phyloP scores from a whole-genome alignment of 495 filamentous ascomycete species.

The Ascobolus immersus region DNA sequence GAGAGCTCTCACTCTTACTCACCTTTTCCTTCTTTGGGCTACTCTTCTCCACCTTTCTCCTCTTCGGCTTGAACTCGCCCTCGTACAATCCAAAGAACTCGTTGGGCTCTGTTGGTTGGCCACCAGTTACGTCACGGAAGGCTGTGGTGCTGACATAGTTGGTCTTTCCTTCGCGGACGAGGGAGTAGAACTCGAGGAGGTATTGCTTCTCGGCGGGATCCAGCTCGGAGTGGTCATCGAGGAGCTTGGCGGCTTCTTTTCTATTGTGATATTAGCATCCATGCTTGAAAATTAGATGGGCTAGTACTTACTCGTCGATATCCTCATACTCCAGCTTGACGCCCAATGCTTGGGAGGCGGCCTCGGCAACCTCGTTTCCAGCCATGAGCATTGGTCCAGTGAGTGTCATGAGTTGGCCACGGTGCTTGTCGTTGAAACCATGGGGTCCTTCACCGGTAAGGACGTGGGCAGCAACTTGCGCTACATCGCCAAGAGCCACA shows the following conservation, averaged over 20 bases:
- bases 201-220: conserved; percentile 28
- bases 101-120: conserved; percentile 22
- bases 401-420: conserved; percentile 22
- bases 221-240: conserved; percentile 19
- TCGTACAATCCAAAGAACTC: conserved; percentile 30
- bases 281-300: neutral
- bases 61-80: conserved; percentile 23
- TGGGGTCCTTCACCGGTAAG: conserved; percentile 27
- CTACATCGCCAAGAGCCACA: conserved; percentile 26
- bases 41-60: conserved; percentile 14
- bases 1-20: conserved; percentile 1
- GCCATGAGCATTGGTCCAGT: conserved; percentile 26
- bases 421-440: conserved; percentile 29
- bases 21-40: conserved; percentile 2
- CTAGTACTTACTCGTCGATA: conserved; percentile 22
- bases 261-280: conserved; percentile 11
- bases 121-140: conserved; percentile 29
- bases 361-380: conserved; percentile 26
- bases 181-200: conserved; percentile 31
- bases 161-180: conserved; percentile 33
- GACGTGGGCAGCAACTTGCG: conserved; percentile 26
- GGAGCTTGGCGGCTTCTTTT: conserved; percentile 23
- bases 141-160: conserved; percentile 33
- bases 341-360: conserved; percentile 25
- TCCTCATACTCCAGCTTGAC: conserved; percentile 27